phyloP scores from a whole-genome alignment of 192 early-diverging fungal genomes.

The Coemansia biformis region DNA sequence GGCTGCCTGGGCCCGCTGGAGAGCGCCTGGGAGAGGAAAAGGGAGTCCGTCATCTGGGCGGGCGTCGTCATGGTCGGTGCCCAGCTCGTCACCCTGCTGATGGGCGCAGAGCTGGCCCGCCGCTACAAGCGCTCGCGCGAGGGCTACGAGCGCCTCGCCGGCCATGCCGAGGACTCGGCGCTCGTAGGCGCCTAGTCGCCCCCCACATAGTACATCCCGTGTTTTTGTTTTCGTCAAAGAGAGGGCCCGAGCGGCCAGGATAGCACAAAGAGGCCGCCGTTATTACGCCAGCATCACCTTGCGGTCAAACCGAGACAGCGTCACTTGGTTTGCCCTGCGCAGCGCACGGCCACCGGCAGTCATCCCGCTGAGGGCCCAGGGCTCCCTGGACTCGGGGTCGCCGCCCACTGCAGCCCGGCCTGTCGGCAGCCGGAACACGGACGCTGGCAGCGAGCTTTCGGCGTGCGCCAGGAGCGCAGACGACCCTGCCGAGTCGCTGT shows the following conservation, averaged over 20 bases:
- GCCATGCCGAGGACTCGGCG: constrained; percentile 5
- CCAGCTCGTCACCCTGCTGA: constrained; percentile 29
- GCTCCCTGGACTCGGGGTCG: no score
- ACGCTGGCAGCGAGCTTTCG: constrained; percentile 25
- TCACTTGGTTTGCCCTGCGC: constrained; percentile 25
- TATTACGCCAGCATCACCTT: constrained; percentile 20
- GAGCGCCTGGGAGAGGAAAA: constrained; percentile 21
- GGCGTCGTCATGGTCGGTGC: constrained; percentile 28
- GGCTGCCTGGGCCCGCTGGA: constrained; percentile 24
- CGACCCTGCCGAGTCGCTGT: constrained; percentile 8
- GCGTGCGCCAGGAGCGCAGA: constrained; percentile 5
- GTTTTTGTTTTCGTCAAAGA: neutral
- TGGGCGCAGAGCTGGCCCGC: constrained; percentile 39
- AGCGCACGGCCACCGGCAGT: constrained; percentile 34
- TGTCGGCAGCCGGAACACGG: constrained; percentile 36
- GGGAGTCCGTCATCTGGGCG: constrained; percentile 13
- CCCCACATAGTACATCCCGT: neutral
- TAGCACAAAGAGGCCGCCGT: no score
- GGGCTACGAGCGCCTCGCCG: constrained; percentile 31
- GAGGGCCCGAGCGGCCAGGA: no score
- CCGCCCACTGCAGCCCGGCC: neutral
- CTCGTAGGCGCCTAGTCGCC: neutral
- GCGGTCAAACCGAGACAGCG: constrained; percentile 28
- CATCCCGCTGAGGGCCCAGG: constrained; percentile 32
- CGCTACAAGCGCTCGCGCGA: constrained; percentile 26